Evolutionary conservation across 1,284 basidiomycete species (phyloP).

Genomic region (Ceratobasidium sp.): DNA sequence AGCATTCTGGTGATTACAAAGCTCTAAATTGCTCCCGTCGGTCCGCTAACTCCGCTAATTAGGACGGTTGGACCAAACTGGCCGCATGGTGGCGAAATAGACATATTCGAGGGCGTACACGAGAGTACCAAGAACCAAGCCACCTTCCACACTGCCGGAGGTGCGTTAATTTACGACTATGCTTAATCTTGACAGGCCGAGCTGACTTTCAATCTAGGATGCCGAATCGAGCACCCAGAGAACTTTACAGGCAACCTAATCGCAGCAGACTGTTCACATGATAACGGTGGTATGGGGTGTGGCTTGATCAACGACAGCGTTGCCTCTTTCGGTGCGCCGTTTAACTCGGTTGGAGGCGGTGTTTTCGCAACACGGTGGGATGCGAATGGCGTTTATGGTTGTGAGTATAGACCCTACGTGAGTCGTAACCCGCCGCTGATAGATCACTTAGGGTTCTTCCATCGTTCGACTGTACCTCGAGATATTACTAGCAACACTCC

Average conservation of each 20-base stretch:
- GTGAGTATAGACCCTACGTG: conserved; percentile 61
- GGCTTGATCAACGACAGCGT: conserved; percentile 77
- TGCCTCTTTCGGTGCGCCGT: conserved; percentile 78
- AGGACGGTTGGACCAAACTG: conserved; percentile 49
- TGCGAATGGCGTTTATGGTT: conserved; percentile 76
- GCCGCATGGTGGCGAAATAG: conserved; percentile 49
- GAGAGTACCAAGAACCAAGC: conserved; percentile 48
- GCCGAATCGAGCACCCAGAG: conserved; percentile 37
- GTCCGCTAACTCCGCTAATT: conserved; percentile 65
- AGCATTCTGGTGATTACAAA: conserved; percentile 67
- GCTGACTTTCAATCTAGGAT: conserved; percentile 22
- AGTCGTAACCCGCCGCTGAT: conserved; percentile 24
- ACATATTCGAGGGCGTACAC: conserved; percentile 49
- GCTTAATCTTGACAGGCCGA: not conserved
- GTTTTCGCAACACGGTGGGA: conserved; percentile 86
- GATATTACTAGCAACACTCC: conserved; percentile 71
- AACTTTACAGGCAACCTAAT: conserved; percentile 43
- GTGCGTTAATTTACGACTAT: conserved; percentile 53
- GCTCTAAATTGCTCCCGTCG: no score
- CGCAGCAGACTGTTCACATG: conserved; percentile 49
- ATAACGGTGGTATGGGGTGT: conserved; percentile 64
- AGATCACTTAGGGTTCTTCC: conserved; percentile 72
- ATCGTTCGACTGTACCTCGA: conserved; percentile 75
- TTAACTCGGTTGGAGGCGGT: conserved; percentile 80
- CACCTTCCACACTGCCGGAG: conserved; percentile 48